phyloP scores from a whole-genome alignment of 2,329 filamentous ascomycete species.

The Cladosporium colombiae region DNA sequence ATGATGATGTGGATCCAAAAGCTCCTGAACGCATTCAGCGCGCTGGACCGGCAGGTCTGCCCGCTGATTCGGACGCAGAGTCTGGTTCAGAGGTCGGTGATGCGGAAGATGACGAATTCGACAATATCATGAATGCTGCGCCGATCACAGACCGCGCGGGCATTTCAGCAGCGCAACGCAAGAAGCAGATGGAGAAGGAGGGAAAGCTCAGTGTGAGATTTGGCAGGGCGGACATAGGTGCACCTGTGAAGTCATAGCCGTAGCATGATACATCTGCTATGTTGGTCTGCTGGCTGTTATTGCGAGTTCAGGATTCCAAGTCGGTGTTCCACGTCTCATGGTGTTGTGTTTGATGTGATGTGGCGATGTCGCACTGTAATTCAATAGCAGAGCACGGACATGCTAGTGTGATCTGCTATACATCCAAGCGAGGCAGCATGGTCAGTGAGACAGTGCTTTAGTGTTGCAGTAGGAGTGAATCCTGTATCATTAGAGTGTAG shows the following conservation, averaged over 20 bases:
- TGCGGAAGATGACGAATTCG: conserved; percentile 74
- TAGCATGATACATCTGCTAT: background rate
- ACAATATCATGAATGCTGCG: conserved; percentile 88
- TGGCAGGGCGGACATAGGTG: conserved; percentile 50
- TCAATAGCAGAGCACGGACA: background rate
- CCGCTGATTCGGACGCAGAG: conserved; percentile 63
- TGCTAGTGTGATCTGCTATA: background rate
- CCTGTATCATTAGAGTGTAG: background rate
- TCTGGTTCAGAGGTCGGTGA: conserved; percentile 70
- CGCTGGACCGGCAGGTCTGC: conserved; percentile 37
- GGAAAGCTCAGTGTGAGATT: conserved; percentile 49
- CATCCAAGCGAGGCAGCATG: background rate
- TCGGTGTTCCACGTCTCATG: background rate
- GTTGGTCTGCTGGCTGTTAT: too few species aligned
- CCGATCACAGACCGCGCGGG: conserved; percentile 86
- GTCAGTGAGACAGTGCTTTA: background rate
- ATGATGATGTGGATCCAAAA: conserved; percentile 50
- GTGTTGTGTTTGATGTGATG: background rate
- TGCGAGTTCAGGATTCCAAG: too few species aligned
- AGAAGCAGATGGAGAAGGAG: conserved; percentile 51
- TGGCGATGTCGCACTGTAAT: background rate
- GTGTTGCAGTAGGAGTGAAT: background rate
- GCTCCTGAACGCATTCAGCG: conserved; percentile 64
- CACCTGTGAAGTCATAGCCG: conserved; percentile 36
- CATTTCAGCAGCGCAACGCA: conserved; percentile 62